Percentiles rank a stretch among this genome's conserved stretches.
Evolutionary conservation across 78 protist species (phyloP).

Genomic region (Paratrimastix pyriformis): DNA sequence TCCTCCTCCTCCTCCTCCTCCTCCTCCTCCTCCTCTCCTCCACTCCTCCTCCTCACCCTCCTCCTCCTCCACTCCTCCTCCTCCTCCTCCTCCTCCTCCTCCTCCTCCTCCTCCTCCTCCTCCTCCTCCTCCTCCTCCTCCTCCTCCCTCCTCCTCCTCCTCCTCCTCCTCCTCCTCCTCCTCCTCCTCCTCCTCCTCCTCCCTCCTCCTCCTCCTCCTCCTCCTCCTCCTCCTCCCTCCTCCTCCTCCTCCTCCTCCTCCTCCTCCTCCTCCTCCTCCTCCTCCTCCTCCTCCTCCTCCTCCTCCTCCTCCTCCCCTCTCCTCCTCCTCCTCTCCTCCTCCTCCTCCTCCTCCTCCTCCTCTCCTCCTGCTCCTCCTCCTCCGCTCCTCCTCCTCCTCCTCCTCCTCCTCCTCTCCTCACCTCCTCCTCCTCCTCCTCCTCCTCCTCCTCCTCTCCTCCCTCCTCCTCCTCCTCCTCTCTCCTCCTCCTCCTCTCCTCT

Average conservation of each 20-base stretch:
- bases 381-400: neutral
- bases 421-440: neutral
- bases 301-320: neutral
- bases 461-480: neutral
- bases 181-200: neutral
- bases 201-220: neutral
- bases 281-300: neutral
- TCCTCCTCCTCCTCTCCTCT: neutral
- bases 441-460: neutral
- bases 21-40: neutral
- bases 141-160: neutral
- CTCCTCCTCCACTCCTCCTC: neutral
- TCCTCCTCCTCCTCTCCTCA: neutral
- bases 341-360: neutral
- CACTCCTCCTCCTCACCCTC: neutral
- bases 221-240: conserved; percentile 2
- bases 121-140: neutral
- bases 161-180: neutral
- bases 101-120: neutral
- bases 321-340: neutral
- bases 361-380: neutral
- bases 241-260: neutral
- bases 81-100: neutral
- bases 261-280: neutral
- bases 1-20: neutral